These are phyloP conservation scores for Neurospora sp. DNA, from an alignment of 495 filamentous ascomycete species.

Conservation along the genomic window DNA sequence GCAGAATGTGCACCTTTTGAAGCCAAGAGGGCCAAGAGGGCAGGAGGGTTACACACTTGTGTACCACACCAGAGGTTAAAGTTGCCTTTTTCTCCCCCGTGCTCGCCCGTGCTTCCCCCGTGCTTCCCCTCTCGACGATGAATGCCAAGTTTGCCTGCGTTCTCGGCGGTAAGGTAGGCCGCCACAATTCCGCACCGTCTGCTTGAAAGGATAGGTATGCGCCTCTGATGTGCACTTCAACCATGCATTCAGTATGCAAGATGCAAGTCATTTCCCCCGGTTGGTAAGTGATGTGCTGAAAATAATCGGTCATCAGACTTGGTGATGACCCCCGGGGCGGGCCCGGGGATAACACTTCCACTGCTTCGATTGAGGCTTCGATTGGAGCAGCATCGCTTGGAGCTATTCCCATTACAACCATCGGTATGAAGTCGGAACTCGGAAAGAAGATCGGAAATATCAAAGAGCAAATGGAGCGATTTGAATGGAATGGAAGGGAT, in stretches of 20 bases:
- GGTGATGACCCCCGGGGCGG: not conserved
- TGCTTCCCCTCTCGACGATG: not conserved
- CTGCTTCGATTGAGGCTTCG: not conserved
- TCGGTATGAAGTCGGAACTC: not conserved
- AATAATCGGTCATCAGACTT: not conserved
- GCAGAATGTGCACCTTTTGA: no score
- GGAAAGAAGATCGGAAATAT: no score
- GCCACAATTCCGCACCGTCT: no score
- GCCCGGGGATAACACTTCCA: not conserved
- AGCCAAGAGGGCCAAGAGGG: no score
- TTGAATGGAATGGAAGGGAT: not conserved
- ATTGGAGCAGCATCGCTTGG: not conserved
- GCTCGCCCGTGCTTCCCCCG: not conserved
- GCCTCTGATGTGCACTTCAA: not conserved
- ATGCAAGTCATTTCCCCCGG: not conserved
- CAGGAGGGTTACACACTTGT: not conserved
- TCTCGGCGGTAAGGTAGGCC: not conserved
- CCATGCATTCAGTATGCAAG: not conserved
- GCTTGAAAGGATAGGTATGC: not conserved
- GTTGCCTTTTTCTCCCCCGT: not conserved
- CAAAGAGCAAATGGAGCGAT: not conserved
- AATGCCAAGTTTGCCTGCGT: not conserved
- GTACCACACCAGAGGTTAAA: not conserved
- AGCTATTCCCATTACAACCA: not conserved
- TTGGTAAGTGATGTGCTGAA: not conserved